Conservation (phyloP, 73 alveolate genomes). For the Urostyla sp. region DNA sequence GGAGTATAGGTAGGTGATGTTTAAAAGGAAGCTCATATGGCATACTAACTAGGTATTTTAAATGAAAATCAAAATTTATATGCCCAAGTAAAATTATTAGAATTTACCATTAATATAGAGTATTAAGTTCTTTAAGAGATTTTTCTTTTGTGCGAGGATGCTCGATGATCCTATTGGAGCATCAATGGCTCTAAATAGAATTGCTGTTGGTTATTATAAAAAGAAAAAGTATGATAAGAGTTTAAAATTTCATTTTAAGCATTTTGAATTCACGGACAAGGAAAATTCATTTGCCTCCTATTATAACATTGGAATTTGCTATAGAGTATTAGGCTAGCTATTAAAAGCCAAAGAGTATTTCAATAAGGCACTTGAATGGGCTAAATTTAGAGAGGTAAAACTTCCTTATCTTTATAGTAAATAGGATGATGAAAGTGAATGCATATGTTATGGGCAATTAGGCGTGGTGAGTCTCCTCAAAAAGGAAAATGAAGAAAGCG, state of each 20-base stretch:
- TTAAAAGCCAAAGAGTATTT: conserved; percentile 85
- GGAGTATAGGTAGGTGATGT: conserved; percentile 98
- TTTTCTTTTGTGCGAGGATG: conserved; percentile 96
- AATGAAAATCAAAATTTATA: conserved; percentile 89
- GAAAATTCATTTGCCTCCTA: conserved; percentile 97
- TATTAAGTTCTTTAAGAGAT: conserved; percentile 94
- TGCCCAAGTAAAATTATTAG: conserved; percentile 2
- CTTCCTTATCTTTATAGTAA: not conserved
- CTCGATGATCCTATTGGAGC: conserved; percentile 98
- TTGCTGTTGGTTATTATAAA: conserved; percentile 95
- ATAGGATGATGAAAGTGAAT: conserved; percentile 89
- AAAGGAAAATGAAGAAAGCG: conserved; percentile 54
- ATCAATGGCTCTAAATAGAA: conserved; percentile 96
- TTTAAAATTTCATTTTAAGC: conserved; percentile 93
- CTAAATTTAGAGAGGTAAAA: conserved; percentile 76
- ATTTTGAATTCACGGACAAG: conserved; percentile 89
- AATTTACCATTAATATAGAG: conserved; percentile 59
- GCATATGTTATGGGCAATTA: conserved; percentile 81
- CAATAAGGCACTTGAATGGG: conserved; percentile 94
- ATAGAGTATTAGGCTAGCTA: conserved; percentile 80
- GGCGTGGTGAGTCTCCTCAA: conserved; percentile 68
- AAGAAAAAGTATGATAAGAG: conserved; percentile 89
- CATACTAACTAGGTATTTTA: conserved; percentile 95
- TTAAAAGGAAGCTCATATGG: conserved; percentile 98
- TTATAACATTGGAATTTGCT: conserved; percentile 94